Evolutionary conservation across 2,329 filamentous ascomycete genomes (phyloP).

Genomic region (Penicillium sp.): DNA sequence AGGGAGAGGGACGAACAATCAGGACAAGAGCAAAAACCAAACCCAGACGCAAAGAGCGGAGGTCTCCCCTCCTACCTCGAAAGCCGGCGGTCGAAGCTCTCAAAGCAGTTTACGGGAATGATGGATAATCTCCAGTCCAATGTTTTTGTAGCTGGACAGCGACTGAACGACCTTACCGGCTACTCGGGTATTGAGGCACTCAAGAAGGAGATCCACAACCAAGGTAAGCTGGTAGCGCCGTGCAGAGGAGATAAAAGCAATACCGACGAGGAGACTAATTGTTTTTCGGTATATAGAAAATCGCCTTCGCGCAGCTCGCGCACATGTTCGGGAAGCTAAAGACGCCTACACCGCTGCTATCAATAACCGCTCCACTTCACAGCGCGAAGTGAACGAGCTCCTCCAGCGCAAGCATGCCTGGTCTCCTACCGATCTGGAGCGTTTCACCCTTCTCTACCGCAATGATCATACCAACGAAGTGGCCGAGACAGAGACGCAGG

Average conservation of each 20-base stretch:
- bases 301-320: conserved; percentile 56
- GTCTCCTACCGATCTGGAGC: conserved; percentile 82
- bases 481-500: conserved; percentile 70
- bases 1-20: conserved; percentile 1
- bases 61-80: conserved; percentile 39
- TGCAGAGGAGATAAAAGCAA: background rate
- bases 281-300: conserved; percentile 44
- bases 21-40: background rate
- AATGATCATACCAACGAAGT: conserved; percentile 92
- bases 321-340: conserved; percentile 69
- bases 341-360: conserved; percentile 80
- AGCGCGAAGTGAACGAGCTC: conserved; percentile 92
- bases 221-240: conserved; percentile 46
- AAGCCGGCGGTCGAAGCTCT: conserved; percentile 55
- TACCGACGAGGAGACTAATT: background rate
- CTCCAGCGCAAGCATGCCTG: conserved; percentile 93
- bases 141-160: conserved; percentile 79
- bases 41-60: conserved; percentile 5
- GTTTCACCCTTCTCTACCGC: conserved; percentile 90
- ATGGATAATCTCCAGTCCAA: conserved; percentile 91
- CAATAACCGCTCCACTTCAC: conserved; percentile 77
- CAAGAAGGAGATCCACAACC: conserved; percentile 72
- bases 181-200: conserved; percentile 89
- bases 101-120: conserved; percentile 64
- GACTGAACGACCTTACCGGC: conserved; percentile 90